Conservation (phyloP, 177 flowering plant species). For the Telopea speciosissima region DNA sequence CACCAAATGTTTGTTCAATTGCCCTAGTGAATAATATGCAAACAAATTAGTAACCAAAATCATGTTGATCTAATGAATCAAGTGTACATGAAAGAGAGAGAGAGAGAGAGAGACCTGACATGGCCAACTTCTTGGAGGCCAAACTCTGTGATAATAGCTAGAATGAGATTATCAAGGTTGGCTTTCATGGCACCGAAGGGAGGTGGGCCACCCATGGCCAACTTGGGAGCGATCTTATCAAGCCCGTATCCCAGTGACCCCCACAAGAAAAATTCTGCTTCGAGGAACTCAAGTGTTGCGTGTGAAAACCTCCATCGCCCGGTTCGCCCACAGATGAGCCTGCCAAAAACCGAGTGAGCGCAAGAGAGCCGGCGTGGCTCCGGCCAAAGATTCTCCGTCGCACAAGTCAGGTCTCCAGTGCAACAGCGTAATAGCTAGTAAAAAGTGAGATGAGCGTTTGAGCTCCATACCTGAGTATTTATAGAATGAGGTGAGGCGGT, state of each 20-base stretch:
- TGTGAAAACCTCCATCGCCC: no score
- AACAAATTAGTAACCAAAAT: no score
- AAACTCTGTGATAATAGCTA: conserved; percentile 35
- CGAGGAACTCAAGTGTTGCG: conserved; percentile 48
- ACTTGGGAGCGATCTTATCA: conserved; percentile 28
- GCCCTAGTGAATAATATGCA: conserved; percentile 11
- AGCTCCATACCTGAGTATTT: no score
- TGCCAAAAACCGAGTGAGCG: no score
- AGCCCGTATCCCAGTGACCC: conserved; percentile 44
- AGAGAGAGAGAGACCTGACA: conserved; percentile 33
- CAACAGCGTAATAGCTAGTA: no score
- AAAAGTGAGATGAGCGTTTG: no score
- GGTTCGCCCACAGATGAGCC: no score
- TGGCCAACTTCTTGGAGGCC: conserved; percentile 57
- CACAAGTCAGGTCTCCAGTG: no score
- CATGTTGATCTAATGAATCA: not conserved
- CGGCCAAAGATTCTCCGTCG: no score
- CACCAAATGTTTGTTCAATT: conserved; percentile 15
- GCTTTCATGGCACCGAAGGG: conserved; percentile 50
- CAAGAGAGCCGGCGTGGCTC: no score
- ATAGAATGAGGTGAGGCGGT: no score
- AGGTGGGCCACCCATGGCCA: conserved; percentile 43
- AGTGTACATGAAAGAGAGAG: not conserved
- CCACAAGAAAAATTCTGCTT: conserved; percentile 43
- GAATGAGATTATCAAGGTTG: conserved; percentile 32